These are phyloP conservation scores for Hamigera avellanea DNA, from an alignment of 495 filamentous ascomycete species.

Conservation along the genomic window DNA sequence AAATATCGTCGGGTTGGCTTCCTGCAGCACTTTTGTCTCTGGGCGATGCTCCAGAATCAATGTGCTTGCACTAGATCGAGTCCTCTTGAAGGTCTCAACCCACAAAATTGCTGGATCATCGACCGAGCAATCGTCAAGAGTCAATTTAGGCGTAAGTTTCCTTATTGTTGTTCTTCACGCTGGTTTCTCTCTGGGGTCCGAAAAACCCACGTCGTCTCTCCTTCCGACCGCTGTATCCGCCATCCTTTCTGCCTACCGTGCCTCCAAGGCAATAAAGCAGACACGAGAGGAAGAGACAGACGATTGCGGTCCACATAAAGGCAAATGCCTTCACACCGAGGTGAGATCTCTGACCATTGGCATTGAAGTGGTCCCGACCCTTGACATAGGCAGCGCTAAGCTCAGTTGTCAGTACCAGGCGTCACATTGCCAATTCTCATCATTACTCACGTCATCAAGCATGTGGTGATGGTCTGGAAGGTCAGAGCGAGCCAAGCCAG, in stretches of 20 bases:
- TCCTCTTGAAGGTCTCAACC: no score
- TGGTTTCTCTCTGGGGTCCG: constrained; percentile 24
- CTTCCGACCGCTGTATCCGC: constrained; percentile 30
- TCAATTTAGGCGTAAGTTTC: constrained; percentile 20
- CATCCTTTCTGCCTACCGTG: constrained; percentile 21
- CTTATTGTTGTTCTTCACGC: constrained; percentile 23
- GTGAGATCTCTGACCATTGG: constrained; percentile 41
- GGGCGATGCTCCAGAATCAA: no score
- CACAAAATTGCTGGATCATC: no score
- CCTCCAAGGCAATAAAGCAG: constrained; percentile 55
- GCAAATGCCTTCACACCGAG: constrained; percentile 68
- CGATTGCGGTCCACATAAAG: constrained; percentile 76
- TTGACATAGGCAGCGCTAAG: constrained; percentile 61
- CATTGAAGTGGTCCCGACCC: constrained; percentile 58
- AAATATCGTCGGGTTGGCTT: no score
- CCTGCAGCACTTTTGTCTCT: no score
- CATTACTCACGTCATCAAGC: constrained; percentile 60
- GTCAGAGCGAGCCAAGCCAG: constrained; percentile 42
- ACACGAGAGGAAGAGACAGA: constrained; percentile 56
- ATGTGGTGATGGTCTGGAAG: constrained; percentile 51
- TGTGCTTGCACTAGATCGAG: no score
- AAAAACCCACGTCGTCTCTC: constrained; percentile 33
- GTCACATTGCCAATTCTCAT: neutral
- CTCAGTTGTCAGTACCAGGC: constrained; percentile 8
- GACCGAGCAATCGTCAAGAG: no score